Conservation (phyloP, 2,329 filamentous ascomycete species). For the Trematosphaeria pertusa region DNA sequence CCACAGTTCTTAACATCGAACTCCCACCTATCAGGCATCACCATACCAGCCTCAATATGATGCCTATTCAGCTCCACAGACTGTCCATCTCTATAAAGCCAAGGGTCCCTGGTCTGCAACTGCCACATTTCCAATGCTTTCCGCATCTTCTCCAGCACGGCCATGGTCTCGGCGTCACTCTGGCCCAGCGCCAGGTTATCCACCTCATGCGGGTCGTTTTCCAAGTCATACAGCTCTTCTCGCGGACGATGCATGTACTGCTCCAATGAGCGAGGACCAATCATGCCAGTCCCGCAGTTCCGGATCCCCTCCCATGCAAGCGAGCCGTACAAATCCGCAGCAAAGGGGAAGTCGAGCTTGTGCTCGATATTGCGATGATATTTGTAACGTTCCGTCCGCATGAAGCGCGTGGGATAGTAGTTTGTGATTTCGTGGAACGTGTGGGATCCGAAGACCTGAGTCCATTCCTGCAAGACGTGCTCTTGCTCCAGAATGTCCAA, state of each 20-base stretch:
- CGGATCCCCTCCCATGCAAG: constrained; percentile 56
- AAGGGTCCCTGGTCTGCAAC: not conserved
- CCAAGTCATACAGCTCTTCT: constrained; percentile 58
- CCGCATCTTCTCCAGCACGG: not conserved
- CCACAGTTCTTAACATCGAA: constrained; percentile 1
- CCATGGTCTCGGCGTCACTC: not conserved
- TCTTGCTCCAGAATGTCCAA: not conserved
- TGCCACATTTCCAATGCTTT: not conserved
- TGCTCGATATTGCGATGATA: constrained; percentile 61
- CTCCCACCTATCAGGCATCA: constrained; percentile 7
- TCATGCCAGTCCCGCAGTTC: constrained; percentile 40
- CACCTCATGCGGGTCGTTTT: constrained; percentile 31
- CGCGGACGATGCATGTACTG: constrained; percentile 54
- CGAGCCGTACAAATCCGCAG: constrained; percentile 55
- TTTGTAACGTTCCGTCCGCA: constrained; percentile 55
- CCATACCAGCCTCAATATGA: not conserved
- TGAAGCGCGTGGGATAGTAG: constrained; percentile 59
- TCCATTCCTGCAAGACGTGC: constrained; percentile 16
- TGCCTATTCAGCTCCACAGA: not conserved
- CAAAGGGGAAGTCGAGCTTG: constrained; percentile 59
- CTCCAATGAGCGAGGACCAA: constrained; percentile 51
- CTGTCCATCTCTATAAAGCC: not conserved
- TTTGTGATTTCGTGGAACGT: constrained; percentile 61
- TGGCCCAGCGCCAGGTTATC: constrained; percentile 1
- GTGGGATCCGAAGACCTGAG: constrained; percentile 59